Evolutionary conservation across 768 basidiomycete genomes (phyloP), one percentile per base, ranked within the genome.

Genomic region (Lentinula lateritia): DNA sequence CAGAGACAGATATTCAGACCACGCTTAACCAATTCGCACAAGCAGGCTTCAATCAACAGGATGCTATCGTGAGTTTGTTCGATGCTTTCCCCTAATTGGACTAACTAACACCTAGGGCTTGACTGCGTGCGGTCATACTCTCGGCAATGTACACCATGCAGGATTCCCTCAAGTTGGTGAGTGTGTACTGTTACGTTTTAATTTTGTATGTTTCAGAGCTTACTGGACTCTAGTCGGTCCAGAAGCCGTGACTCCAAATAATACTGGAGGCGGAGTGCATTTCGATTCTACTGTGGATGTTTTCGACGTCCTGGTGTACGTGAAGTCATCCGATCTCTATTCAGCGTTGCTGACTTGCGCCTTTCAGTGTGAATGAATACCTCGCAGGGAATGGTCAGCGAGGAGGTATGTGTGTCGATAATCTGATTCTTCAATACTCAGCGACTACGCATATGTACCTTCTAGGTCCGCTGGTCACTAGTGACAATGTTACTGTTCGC

Each of bases 401-500:
- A 69, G 69, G 66, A n/a, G 57, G 66, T 66, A 34, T 43, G 63
- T 39, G 39, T 36, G 23, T 41, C 57, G 16, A 18, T 38, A 18
- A 61, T 13, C 62, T 12, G n/a, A 13, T 50, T 20, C 28, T 28
- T 3, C 28, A 28, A 28, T 54, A 62, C 9, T 54, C 48, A 1
- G 43, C 54, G 20, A 52, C 32, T 15, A 28, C 28, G 28, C 28
- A 28, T 28, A 28, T 60, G 61, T 8, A 38, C 12, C 36, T 45
- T 18, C 48, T 42, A 66, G 64, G 66, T 15, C 67, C 69, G 2
- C 64, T 70, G 5, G 67, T 70, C 18, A 66, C 65, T 20, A 63
- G 56, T 23, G 58, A 60, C n/a, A 70, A 69, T 42, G 61, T 64
- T 12, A 69, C 68, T 10, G 60, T 65, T 18, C 65, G 65, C n/a